Conservation (phyloP, 495 filamentous ascomycete genomes). For the Melanomma pulvis-pyrius region DNA sequence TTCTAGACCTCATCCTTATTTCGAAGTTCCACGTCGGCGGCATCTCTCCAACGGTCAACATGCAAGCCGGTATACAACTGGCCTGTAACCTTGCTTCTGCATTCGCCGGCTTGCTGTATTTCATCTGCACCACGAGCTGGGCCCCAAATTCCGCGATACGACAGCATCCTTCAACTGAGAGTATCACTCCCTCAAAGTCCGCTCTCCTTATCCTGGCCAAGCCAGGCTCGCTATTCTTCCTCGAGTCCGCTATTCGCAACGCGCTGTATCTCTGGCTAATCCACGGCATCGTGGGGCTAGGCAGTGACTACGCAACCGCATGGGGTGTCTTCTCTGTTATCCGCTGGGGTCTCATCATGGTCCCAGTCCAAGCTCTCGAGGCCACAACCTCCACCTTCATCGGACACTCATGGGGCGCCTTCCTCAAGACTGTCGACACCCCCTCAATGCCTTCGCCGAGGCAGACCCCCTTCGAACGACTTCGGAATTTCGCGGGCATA, state of each 20-base stretch:
- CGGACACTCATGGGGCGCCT: conserved; percentile 69
- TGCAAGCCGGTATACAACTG: conserved; percentile 65
- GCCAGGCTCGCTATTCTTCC: conserved; percentile 62
- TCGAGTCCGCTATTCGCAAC: conserved; percentile 69
- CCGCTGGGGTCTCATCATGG: conserved; percentile 78
- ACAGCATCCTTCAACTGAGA: neutral
- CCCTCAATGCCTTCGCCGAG: no score
- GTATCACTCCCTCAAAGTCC: conserved; percentile 44
- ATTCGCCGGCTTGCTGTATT: conserved; percentile 61
- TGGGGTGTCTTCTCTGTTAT: conserved; percentile 79
- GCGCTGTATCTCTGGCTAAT: conserved; percentile 74
- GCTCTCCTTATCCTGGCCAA: conserved; percentile 56
- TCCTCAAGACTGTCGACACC: conserved; percentile 47
- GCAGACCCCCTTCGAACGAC: no score
- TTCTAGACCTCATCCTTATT: conserved; percentile 70
- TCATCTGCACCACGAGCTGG: conserved; percentile 50
- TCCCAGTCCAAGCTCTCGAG: conserved; percentile 70
- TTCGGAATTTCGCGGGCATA: neutral
- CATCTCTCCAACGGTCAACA: conserved; percentile 59
- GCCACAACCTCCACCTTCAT: conserved; percentile 66
- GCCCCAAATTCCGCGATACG: neutral
- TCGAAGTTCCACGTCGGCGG: conserved; percentile 66
- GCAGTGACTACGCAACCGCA: conserved; percentile 67
- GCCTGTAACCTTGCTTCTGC: conserved; percentile 63
- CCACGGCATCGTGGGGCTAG: conserved; percentile 63